phyloP scores from a whole-genome alignment of 306 rosid species.

The Benincasa hispida region DNA sequence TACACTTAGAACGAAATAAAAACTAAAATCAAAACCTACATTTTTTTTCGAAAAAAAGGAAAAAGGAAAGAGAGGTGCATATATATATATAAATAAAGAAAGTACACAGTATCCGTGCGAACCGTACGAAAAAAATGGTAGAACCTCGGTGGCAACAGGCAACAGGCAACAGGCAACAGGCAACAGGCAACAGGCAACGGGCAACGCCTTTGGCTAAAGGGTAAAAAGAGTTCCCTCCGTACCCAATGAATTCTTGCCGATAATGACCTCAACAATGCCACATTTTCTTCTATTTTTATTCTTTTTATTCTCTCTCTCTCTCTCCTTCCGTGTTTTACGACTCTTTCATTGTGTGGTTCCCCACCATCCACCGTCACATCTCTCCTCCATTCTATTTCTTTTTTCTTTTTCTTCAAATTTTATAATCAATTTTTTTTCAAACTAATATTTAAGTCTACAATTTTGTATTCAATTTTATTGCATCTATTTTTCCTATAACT shows the following conservation, averaged over 20 bases:
- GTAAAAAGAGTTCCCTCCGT: conserved; percentile 4
- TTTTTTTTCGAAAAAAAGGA: too few species aligned
- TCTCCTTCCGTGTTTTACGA: conserved; percentile 24
- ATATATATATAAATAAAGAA: background rate
- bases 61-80: too few species aligned
- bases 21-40: too few species aligned
- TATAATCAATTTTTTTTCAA: too few species aligned
- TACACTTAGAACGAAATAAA: too few species aligned
- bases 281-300: background rate
- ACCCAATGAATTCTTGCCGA: conserved; percentile 21
- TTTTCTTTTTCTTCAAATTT: too few species aligned
- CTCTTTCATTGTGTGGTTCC: conserved; percentile 24
- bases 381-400: background rate
- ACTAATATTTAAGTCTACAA: too few species aligned
- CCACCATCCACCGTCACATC: conserved; percentile 3
- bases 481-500: too few species aligned
- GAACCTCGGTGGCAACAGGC: background rate
- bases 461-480: too few species aligned
- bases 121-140: conserved; percentile 9
- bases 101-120: conserved; percentile 19
- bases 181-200: background rate
- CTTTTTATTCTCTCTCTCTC: background rate
- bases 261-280: conserved; percentile 31
- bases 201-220: background rate
- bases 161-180: background rate